Evolutionary conservation across 768 basidiomycete genomes (phyloP).

Genomic region (Daedaleopsis nitida): DNA sequence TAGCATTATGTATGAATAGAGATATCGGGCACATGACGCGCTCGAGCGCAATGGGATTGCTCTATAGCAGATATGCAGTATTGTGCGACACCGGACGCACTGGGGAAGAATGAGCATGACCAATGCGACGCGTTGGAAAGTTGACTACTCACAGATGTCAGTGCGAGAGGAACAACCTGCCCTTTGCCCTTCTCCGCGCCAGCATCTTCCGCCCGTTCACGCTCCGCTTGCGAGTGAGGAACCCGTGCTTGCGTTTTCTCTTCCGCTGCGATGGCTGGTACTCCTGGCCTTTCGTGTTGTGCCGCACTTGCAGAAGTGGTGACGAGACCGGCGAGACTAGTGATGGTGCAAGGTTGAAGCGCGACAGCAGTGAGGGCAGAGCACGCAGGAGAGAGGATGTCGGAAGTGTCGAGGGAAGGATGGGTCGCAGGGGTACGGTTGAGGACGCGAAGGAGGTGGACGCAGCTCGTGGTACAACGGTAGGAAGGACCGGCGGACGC

Average conservation of each 20-base stretch:
- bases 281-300: slow-evolving; percentile 76
- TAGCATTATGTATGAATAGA: background rate
- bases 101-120: background rate
- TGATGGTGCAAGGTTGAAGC: slow-evolving; percentile 10
- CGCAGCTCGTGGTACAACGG: slow-evolving; percentile 10
- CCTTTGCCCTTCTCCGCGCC: slow-evolving; percentile 68
- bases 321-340: slow-evolving; percentile 39
- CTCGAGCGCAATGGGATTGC: background rate
- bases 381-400: slow-evolving; percentile 4
- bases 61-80: background rate
- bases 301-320: slow-evolving; percentile 58
- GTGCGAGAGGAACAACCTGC: slow-evolving; percentile 80
- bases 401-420: slow-evolving; percentile 8
- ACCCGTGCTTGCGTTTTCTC: slow-evolving; percentile 91
- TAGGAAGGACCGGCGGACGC: slow-evolving; percentile 21
- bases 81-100: background rate
- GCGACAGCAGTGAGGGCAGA: slow-evolving; percentile 6
- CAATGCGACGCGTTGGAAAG: background rate
- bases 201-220: slow-evolving; percentile 75
- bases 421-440: slow-evolving; percentile 11
- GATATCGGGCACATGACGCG: background rate
- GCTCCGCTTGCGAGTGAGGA: slow-evolving; percentile 73
- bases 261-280: slow-evolving; percentile 97
- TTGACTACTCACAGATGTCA: slow-evolving; percentile 36
- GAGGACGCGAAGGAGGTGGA: slow-evolving; percentile 15